Evolutionary conservation across 495 filamentous ascomycete species (phyloP).

Genomic region (Sphaerosporella brunnea): DNA sequence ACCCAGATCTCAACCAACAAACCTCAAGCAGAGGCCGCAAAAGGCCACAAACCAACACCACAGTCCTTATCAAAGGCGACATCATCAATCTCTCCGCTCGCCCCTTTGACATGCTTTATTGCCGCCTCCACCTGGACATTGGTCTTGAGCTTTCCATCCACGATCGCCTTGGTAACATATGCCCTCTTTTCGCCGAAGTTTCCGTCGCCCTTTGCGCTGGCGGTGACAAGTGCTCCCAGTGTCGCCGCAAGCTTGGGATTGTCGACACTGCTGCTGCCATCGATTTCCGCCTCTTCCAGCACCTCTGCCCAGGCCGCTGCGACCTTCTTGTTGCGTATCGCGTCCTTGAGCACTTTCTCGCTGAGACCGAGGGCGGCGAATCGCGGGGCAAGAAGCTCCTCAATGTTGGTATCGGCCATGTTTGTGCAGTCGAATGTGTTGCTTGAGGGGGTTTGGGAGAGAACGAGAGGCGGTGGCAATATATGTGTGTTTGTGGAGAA

Average conservation of each 20-base stretch:
- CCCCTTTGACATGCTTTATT: constrained; percentile 13
- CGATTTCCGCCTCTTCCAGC: constrained; percentile 14
- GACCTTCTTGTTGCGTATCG: constrained; percentile 23
- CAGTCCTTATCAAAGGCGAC: constrained; percentile 20
- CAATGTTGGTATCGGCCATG: constrained; percentile 13
- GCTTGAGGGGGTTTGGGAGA: neutral
- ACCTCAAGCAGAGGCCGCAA: neutral
- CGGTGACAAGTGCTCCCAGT: constrained; percentile 15
- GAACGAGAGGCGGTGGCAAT: neutral
- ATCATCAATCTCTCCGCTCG: constrained; percentile 14
- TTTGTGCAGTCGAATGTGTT: neutral
- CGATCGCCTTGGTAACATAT: constrained; percentile 19
- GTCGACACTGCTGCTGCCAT: constrained; percentile 1
- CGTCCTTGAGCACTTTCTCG: constrained; percentile 23
- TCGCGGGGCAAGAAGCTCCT: constrained; percentile 13
- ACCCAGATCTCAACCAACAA: no score
- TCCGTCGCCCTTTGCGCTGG: constrained; percentile 8
- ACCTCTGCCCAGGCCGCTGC: constrained; percentile 16
- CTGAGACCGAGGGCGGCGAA: constrained; percentile 21
- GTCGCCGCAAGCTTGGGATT: constrained; percentile 14
- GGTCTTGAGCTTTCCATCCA: constrained; percentile 15
- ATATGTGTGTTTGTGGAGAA: no score
- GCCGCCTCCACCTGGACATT: constrained; percentile 22
- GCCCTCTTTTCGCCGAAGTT: constrained; percentile 11
- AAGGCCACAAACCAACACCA: constrained; percentile 17